Base-by-base conservation (phyloP, 495 filamentous ascomycete genomes). In the Podospora anserina region DNA sequence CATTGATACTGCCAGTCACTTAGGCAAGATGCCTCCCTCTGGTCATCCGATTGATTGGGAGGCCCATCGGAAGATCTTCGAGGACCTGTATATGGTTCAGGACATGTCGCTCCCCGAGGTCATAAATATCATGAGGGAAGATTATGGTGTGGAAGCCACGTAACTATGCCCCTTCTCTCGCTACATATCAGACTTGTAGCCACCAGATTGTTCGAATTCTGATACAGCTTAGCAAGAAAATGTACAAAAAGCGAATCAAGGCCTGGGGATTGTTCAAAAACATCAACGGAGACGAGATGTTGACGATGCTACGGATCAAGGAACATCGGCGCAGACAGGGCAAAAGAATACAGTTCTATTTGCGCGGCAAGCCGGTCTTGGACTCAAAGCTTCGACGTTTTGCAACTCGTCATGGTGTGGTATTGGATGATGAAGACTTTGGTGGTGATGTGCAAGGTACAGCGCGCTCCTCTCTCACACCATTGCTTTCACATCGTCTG, bases 211-310 rank as follows among this genome's bases (percentile, higher is more conserved):
- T 20, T 7, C 32, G 5, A 18, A 0, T 44, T 27, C 16, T 20
- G 4, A 19, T 49, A 18, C 11, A 2, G 1, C 53, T 15, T 58
- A 78, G 77, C 0, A 49, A 64, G 7, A 75, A 75, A 49, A 72
- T 71, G 64, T 78, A 76, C 70, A 78, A 79, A 66, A 70, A 61
- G 19, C 59, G 71, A 30, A 64, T 78, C 64, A 70, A 70, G n/a
- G 53, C 1, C 0, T 79, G 76, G 76, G 65, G 69, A 2, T 23
- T 78, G 39, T 64, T 62, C 3, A 79, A 79, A 63, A 77, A 79
- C 44, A 66, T 72, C 71, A 70, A 55, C 0, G 66, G 63, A 16
- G 9, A 69, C 7, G 71, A 77, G 11, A 71, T 72, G 63, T 68
- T 64, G 7, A 67, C 68, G 2, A 76, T 79, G 71, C 13, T 76